Conservation (phyloP, 2,329 filamentous ascomycete genomes). For the Didymella exigua region DNA sequence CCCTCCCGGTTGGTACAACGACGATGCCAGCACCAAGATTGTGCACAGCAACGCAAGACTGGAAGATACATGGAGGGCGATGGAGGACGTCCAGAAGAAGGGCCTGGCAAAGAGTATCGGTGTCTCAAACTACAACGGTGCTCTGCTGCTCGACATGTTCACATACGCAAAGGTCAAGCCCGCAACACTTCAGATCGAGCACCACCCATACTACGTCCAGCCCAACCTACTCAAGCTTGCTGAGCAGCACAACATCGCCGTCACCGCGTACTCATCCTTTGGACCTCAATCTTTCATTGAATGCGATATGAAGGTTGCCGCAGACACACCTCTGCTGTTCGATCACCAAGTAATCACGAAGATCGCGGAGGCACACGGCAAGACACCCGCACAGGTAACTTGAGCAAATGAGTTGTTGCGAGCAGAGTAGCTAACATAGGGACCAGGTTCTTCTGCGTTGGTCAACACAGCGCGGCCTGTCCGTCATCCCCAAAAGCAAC, state of each 20-base stretch:
- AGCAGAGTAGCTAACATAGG: not conserved
- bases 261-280: conserved; percentile 48
- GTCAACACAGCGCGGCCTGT: conserved; percentile 53
- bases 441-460: conserved; percentile 13
- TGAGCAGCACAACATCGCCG: conserved; percentile 40
- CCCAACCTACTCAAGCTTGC: conserved; percentile 44
- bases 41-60: conserved; percentile 36
- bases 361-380: conserved; percentile 67
- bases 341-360: conserved; percentile 65
- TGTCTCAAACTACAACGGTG: conserved; percentile 46
- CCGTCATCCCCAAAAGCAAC: conserved; percentile 48
- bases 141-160: conserved; percentile 60
- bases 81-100: conserved; percentile 47
- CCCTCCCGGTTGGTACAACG: conserved; percentile 45
- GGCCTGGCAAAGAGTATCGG: conserved; percentile 55
- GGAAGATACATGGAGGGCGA: conserved; percentile 49
- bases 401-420: too few relatives aligned
- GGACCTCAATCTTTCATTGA: conserved; percentile 54
- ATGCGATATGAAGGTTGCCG: conserved; percentile 19
- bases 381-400: conserved; percentile 70
- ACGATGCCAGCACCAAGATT: conserved; percentile 47
- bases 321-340: conserved; percentile 39
- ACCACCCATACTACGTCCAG: conserved; percentile 48
- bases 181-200: conserved; percentile 46
- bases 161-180: conserved; percentile 52